These are phyloP conservation scores for Pythium utonaiense DNA, from an alignment of 352 stramenopile species.

Conservation along the genomic window DNA sequence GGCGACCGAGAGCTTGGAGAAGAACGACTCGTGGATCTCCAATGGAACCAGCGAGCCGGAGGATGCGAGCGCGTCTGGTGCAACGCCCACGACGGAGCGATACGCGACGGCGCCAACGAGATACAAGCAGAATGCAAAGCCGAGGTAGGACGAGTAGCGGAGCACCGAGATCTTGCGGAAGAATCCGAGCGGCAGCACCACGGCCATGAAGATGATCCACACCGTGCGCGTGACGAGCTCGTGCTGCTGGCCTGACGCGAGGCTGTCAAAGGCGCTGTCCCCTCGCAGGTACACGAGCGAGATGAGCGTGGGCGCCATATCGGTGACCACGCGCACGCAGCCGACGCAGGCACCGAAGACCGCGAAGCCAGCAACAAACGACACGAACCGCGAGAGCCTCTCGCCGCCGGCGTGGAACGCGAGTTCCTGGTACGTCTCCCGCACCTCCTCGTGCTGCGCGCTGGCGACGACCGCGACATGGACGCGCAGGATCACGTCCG, in stretches of 20 bases:
- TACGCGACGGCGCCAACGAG: constrained; percentile 61
- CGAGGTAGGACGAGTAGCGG: constrained; percentile 72
- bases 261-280: constrained; percentile 20
- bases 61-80: constrained; percentile 4
- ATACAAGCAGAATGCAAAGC: constrained; percentile 67
- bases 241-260: constrained; percentile 31
- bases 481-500: constrained; percentile 55
- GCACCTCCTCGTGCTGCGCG: constrained; percentile 33
- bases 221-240: constrained; percentile 33
- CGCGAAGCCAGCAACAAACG: constrained; percentile 59
- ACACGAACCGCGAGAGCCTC: constrained; percentile 45
- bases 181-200: constrained; percentile 60
- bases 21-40: constrained; percentile 23
- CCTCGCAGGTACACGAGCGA: constrained; percentile 30
- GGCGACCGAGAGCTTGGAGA: constrained; percentile 52
- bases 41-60: constrained; percentile 2
- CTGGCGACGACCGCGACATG: constrained; percentile 47
- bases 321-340: constrained; percentile 62
- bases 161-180: constrained; percentile 73
- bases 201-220: constrained; percentile 57
- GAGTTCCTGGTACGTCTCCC: constrained; percentile 64
- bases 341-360: constrained; percentile 78
- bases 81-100: constrained; percentile 27
- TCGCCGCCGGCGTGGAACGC: constrained; percentile 52
- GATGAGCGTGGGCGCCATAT: constrained; percentile 67